Conservation (phyloP, 768 basidiomycete species). For the Daedalea quercina region DNA sequence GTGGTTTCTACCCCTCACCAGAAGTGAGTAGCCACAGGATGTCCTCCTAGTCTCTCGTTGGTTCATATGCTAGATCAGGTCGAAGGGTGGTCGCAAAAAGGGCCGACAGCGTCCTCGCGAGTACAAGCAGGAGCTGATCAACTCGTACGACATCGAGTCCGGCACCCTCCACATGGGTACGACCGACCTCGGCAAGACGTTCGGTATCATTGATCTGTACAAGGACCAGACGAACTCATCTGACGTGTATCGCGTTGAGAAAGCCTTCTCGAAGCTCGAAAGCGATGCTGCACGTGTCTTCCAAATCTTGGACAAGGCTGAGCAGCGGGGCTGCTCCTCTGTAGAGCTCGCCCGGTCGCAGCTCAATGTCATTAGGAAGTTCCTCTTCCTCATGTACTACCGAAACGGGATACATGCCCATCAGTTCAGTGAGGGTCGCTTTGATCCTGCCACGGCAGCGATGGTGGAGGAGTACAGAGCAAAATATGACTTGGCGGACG, state of each 20-base stretch:
- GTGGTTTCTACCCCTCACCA: background rate
- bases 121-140: background rate
- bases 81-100: background rate
- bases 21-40: background rate
- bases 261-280: slow-evolving; percentile 4
- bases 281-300: slow-evolving; percentile 1
- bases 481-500: background rate
- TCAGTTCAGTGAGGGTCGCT: slow-evolving; percentile 2
- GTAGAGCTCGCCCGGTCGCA: background rate
- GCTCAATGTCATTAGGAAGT: slow-evolving; percentile 5
- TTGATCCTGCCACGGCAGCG: background rate
- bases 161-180: background rate
- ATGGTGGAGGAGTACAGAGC: slow-evolving; percentile 2
- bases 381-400: slow-evolving; percentile 6
- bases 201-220: slow-evolving; percentile 2
- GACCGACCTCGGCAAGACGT: slow-evolving; percentile 1
- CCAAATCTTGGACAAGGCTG: background rate
- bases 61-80: too few relatives aligned
- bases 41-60: background rate
- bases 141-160: slow-evolving; percentile 1
- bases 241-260: slow-evolving; percentile 4
- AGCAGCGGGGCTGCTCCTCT: background rate
- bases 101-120: background rate
- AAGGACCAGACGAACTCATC: background rate
- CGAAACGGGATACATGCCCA: background rate